phyloP scores from a whole-genome alignment of 2,329 filamentous ascomycete species.

The Corniculantispora saksenae region DNA sequence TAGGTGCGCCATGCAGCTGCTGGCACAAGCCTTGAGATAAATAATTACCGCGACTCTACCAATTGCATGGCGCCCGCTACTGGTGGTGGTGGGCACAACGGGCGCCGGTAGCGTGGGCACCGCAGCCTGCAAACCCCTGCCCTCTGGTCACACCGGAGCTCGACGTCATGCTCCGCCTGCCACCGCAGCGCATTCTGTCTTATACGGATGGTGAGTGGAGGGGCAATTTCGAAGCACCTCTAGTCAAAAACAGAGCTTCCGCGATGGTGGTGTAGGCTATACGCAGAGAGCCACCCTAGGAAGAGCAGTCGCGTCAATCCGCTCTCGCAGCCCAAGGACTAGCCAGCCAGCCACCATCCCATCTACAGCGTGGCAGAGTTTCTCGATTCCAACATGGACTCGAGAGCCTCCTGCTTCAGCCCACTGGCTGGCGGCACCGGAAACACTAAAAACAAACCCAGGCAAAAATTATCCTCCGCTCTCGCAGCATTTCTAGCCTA shows the following conservation, averaged over 20 bases:
- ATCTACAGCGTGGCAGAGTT: background rate
- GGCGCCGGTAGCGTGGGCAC: slow-evolving; percentile 15
- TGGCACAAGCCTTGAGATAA: background rate
- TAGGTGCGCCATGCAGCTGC: background rate
- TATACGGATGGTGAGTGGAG: background rate
- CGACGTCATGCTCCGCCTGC: slow-evolving; percentile 20
- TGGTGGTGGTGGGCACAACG: slow-evolving; percentile 20
- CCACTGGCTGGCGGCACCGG: slow-evolving; percentile 1
- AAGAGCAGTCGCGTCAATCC: background rate
- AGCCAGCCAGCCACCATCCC: background rate
- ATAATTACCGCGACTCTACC: slow-evolving; percentile 7
- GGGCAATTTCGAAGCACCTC: background rate
- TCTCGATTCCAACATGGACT: background rate
- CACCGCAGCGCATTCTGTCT: background rate
- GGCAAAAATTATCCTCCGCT: slow-evolving; percentile 5
- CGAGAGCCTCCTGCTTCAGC: background rate
- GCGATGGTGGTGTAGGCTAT: background rate
- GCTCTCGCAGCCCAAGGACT: background rate
- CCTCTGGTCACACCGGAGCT: slow-evolving; percentile 17
- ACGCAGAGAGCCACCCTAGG: background rate
- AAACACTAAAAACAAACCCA: slow-evolving; percentile 14
- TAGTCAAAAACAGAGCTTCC: background rate
- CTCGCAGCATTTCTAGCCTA: slow-evolving; percentile 5
- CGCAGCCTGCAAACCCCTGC: slow-evolving; percentile 7
- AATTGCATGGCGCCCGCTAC: slow-evolving; percentile 12